phyloP scores from a whole-genome alignment of 306 rosid species.

The Acacia confusa region DNA sequence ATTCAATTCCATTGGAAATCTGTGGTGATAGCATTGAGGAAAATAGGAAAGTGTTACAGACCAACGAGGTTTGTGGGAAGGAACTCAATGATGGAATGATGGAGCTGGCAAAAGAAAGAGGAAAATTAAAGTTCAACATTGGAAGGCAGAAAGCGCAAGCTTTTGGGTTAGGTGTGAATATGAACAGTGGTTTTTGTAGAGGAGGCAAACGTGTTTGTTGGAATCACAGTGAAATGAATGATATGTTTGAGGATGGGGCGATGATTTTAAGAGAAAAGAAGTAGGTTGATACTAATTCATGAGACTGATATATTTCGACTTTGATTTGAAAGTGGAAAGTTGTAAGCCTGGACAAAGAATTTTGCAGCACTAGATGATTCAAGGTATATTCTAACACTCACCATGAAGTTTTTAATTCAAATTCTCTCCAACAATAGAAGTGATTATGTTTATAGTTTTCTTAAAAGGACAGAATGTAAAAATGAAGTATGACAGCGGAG shows the following conservation, averaged over 20 bases:
- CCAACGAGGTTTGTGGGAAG: conserved; percentile 25
- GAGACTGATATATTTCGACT: neutral
- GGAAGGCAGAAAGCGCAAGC: conserved; percentile 34
- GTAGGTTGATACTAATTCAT: neutral
- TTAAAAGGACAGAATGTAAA: neutral
- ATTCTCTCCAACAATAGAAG: neutral
- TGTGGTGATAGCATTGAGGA: conserved; percentile 12
- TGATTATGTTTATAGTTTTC: neutral
- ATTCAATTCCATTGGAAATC: conserved; percentile 11
- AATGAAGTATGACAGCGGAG: neutral
- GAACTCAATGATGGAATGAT: conserved; percentile 27
- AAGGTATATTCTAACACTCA: neutral
- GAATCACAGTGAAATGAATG: conserved; percentile 22
- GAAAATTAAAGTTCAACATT: conserved; percentile 55
- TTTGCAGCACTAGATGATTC: neutral
- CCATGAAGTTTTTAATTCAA: neutral
- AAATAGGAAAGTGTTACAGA: neutral
- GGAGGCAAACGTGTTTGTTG: conserved; percentile 55
- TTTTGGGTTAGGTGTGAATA: conserved; percentile 33
- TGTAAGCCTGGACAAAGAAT: neutral
- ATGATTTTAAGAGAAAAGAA: conserved; percentile 32
- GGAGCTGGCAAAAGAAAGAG: conserved; percentile 40
- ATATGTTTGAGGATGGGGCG: conserved; percentile 28
- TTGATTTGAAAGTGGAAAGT: neutral
- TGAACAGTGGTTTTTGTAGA: conserved; percentile 38